A percentile compares a stretch with the other conserved stretches of the same genome.
phyloP scores from a whole-genome alignment of 495 filamentous ascomycete genomes.

The Xeromyces bisporus region DNA sequence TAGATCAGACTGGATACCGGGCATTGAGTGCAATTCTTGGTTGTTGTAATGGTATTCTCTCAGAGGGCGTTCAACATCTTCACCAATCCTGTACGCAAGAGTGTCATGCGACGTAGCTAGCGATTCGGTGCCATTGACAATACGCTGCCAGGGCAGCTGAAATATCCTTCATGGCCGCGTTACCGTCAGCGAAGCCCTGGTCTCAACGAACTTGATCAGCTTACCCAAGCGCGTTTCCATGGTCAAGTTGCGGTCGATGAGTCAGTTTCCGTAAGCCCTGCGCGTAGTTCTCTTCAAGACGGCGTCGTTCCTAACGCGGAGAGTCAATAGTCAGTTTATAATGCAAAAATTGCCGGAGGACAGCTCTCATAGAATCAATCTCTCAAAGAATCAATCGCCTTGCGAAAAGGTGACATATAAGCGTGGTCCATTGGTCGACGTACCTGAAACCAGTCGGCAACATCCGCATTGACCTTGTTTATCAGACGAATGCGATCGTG shows the following conservation, averaged over 20 bases:
- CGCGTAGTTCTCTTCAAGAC: slow-evolving; percentile 82
- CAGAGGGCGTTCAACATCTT: slow-evolving; percentile 77
- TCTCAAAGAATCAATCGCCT: too few species aligned
- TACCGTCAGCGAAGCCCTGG: background rate
- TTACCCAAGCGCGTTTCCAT: slow-evolving; percentile 72
- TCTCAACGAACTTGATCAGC: slow-evolving; percentile 6
- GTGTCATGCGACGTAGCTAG: slow-evolving; percentile 72
- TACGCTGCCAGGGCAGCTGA: slow-evolving; percentile 79
- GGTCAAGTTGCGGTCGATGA: slow-evolving; percentile 48
- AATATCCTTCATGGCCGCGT: slow-evolving; percentile 67
- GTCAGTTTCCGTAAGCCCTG: slow-evolving; percentile 68
- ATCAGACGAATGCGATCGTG: slow-evolving; percentile 81
- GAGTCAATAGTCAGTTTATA: too few species aligned
- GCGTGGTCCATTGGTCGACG: too few species aligned
- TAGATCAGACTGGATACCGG: slow-evolving; percentile 67
- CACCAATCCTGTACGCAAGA: slow-evolving; percentile 71
- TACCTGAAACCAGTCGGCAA: slow-evolving; percentile 97
- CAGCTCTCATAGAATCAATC: too few species aligned
- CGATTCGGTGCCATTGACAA: slow-evolving; percentile 60
- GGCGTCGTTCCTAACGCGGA: slow-evolving; percentile 62
- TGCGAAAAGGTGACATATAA: too few species aligned
- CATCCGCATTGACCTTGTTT: slow-evolving; percentile 69
- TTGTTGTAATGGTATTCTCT: slow-evolving; percentile 54
- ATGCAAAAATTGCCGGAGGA: background rate
- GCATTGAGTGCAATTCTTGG: slow-evolving; percentile 71